Conservation (phyloP, 1,139 yeast species). For the Lodderomyces orthopsilosis region DNA sequence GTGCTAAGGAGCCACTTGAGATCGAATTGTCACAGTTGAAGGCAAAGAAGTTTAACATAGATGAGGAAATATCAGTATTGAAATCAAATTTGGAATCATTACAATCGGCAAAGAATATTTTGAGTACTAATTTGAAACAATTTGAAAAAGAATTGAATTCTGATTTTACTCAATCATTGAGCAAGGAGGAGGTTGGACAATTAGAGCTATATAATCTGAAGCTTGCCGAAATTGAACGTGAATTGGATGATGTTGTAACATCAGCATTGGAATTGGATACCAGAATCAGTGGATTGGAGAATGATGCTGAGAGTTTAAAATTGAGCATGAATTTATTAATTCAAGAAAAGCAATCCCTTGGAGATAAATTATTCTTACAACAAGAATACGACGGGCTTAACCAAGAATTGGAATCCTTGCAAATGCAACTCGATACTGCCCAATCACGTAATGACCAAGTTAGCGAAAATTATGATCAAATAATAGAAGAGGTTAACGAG, state of each 20-base stretch:
- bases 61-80: slow-evolving; percentile 39
- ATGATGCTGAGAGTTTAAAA: slow-evolving; percentile 52
- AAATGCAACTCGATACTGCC: slow-evolving; percentile 23
- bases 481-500: slow-evolving; percentile 32
- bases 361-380: slow-evolving; percentile 21
- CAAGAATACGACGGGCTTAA: slow-evolving; percentile 40
- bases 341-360: slow-evolving; percentile 9
- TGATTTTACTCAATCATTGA: slow-evolving; percentile 53
- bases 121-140: slow-evolving; percentile 33
- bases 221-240: slow-evolving; percentile 40
- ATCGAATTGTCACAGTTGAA: slow-evolving; percentile 39
- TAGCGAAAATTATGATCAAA: slow-evolving; percentile 21
- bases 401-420: slow-evolving; percentile 22
- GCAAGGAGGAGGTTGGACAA: slow-evolving; percentile 33
- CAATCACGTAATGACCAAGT: slow-evolving; percentile 19
- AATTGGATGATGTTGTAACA: slow-evolving; percentile 42
- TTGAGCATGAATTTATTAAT: slow-evolving; percentile 20
- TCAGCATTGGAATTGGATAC: slow-evolving; percentile 50
- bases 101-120: slow-evolving; percentile 23
- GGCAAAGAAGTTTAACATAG: slow-evolving; percentile 38
- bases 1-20: slow-evolving; percentile 44
- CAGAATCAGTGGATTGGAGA: slow-evolving; percentile 46
- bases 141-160: slow-evolving; percentile 51
- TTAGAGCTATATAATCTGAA: slow-evolving; percentile 37
- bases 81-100: slow-evolving; percentile 21